Percentiles rank a stretch among this genome's conserved stretches.
Evolutionary conservation across 148 eudicot genomes (phyloP).

Genomic region (Fagopyrum tataricum): DNA sequence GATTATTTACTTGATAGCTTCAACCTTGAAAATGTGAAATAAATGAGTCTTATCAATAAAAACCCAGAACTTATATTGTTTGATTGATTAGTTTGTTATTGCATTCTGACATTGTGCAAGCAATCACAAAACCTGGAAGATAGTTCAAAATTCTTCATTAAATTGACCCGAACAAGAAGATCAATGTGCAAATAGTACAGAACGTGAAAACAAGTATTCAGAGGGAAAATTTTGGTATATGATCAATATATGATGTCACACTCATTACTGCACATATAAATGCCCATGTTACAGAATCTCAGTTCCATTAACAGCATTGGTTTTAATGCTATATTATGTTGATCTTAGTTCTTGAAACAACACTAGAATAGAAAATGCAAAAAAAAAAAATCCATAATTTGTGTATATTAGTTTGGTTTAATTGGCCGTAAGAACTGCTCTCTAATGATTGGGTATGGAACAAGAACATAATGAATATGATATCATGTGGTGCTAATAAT

Average conservation of each 20-base stretch:
- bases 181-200: constrained; percentile 6
- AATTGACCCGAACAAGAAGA: neutral
- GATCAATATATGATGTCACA: neutral
- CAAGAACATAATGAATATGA: neutral
- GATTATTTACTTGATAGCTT: neutral
- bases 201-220: neutral
- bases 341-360: neutral
- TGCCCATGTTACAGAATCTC: constrained; percentile 7
- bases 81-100: neutral
- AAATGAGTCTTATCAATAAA: neutral
- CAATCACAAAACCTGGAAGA: neutral
- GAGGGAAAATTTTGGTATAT: neutral
- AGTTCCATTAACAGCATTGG: neutral
- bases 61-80: neutral
- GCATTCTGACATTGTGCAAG: neutral
- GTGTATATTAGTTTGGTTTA: neutral
- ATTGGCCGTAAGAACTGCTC: neutral
- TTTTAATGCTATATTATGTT: neutral
- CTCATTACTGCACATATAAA: neutral
- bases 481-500: neutral
- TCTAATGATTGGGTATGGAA: neutral
- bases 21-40: neutral
- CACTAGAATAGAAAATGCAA: neutral
- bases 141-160: constrained; percentile 3
- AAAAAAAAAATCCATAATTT: neutral